Percentiles rank a stretch among this genome's conserved stretches.
phyloP scores from a whole-genome alignment of 2,329 filamentous ascomycete genomes.

The Epicoccum sorghinum region DNA sequence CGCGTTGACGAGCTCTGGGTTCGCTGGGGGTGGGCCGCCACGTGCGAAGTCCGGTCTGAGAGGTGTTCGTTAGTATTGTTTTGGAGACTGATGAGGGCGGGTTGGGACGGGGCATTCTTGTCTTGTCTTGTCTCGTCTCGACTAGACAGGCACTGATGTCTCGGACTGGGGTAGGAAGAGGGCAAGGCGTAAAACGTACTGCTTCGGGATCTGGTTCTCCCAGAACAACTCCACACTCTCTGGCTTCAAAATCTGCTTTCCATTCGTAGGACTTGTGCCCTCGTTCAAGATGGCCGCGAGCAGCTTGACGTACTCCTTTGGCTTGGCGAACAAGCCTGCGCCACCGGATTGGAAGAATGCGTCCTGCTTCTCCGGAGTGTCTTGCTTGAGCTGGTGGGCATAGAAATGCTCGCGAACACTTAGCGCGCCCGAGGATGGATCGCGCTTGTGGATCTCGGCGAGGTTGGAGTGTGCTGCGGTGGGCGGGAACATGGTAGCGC shows the following conservation, averaged over 20 bases:
- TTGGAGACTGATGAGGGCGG: not conserved
- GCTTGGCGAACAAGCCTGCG: slow-evolving; percentile 64
- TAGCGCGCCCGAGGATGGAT: slow-evolving; percentile 46
- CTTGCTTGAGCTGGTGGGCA: slow-evolving; percentile 54
- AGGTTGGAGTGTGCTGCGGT: slow-evolving; percentile 60
- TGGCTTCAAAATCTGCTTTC: slow-evolving; percentile 59
- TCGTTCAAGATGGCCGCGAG: slow-evolving; percentile 68
- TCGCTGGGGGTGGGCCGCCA: slow-evolving; percentile 51
- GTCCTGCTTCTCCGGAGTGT: slow-evolving; percentile 52
- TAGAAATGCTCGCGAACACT: slow-evolving; percentile 58
- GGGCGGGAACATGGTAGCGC: slow-evolving; percentile 64
- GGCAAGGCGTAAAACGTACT: slow-evolving; percentile 19
- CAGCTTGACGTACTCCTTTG: slow-evolving; percentile 66
- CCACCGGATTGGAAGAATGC: slow-evolving; percentile 65
- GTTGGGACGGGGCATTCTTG: too few species aligned
- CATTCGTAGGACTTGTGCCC: slow-evolving; percentile 64
- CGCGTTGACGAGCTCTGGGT: slow-evolving; percentile 57
- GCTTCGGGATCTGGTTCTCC: slow-evolving; percentile 64
- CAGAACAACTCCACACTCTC: slow-evolving; percentile 69
- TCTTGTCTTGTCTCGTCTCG: too few species aligned
- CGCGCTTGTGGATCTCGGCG: slow-evolving; percentile 63
- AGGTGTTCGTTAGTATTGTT: not conserved
- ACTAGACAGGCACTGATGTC: too few species aligned
- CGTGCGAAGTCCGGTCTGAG: slow-evolving; percentile 58
- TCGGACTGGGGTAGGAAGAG: not conserved